A percentile compares a stretch with the other conserved stretches of the same genome.
phyloP scores from a whole-genome alignment of 2,329 filamentous ascomycete genomes.

The Ophiostoma quercus region DNA sequence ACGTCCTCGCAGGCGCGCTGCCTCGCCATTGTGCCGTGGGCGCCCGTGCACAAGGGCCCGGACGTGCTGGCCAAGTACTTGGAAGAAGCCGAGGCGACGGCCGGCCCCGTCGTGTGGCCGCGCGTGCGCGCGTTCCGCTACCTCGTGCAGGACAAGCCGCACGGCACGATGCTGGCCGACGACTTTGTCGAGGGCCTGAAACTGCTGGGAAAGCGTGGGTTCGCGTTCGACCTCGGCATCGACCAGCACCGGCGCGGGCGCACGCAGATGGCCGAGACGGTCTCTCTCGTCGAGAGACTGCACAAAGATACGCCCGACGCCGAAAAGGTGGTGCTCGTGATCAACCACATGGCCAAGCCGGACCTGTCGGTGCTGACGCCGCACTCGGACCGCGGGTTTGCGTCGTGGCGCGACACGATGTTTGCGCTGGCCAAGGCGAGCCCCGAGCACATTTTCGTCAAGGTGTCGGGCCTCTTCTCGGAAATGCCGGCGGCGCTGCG shows the following conservation, averaged over 20 bases:
- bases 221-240: conserved; percentile 77
- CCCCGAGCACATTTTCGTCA: conserved; percentile 65
- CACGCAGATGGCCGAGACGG: conserved; percentile 65
- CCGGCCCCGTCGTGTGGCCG: conserved; percentile 59
- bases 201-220: conserved; percentile 57
- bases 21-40: conserved; percentile 74
- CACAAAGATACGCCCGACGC: conserved; percentile 54
- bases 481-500: conserved; percentile 62
- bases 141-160: conserved; percentile 70
- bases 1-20: conserved; percentile 50
- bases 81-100: conserved; percentile 51
- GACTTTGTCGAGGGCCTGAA: conserved; percentile 61
- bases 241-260: conserved; percentile 73
- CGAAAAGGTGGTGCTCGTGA: conserved; percentile 59
- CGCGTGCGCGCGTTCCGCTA: conserved; percentile 77
- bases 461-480: conserved; percentile 80
- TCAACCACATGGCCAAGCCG: conserved; percentile 89
- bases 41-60: conserved; percentile 66
- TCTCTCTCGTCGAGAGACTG: conserved; percentile 63
- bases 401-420: conserved; percentile 65
- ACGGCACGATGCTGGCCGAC: conserved; percentile 57
- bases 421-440: conserved; percentile 59
- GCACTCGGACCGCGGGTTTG: conserved; percentile 52
- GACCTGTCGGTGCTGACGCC: conserved; percentile 62
- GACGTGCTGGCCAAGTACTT: conserved; percentile 62